Evolutionary conservation across 345 rosid genomes (phyloP).

Genomic region (Citrus sp.): DNA sequence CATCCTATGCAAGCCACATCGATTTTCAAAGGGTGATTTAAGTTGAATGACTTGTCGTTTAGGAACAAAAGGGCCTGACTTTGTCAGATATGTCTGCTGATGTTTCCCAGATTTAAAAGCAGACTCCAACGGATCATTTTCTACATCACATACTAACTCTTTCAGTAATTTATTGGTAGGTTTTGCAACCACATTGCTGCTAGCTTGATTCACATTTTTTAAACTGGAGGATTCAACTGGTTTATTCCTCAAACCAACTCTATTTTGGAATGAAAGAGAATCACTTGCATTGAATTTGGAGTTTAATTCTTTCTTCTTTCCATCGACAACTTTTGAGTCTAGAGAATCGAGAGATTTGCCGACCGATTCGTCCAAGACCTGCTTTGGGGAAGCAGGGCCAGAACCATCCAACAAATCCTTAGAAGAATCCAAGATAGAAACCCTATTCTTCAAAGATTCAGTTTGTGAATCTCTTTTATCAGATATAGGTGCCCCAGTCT

Average conservation of each 20-base stretch:
- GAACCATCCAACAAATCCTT: constrained; percentile 28
- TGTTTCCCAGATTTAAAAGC: constrained; percentile 43
- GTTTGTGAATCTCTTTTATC: constrained; percentile 32
- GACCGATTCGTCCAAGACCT: constrained; percentile 27
- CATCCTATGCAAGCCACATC: constrained; percentile 47
- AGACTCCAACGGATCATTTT: constrained; percentile 50
- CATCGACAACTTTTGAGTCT: constrained; percentile 30
- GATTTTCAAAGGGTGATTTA: constrained; percentile 56
- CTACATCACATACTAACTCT: constrained; percentile 40
- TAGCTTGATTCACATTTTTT: constrained; percentile 28
- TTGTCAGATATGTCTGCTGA: constrained; percentile 36
- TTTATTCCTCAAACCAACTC: constrained; percentile 29
- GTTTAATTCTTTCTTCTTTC: constrained; percentile 37
- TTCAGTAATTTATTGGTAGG: constrained; percentile 41
- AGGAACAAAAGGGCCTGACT: constrained; percentile 51
- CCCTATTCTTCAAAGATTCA: constrained; percentile 30
- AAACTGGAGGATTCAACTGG: constrained; percentile 27
- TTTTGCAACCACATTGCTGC: constrained; percentile 29
- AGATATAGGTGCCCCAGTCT: constrained; percentile 27
- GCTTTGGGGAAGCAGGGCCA: constrained; percentile 32
- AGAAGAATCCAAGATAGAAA: constrained; percentile 27
- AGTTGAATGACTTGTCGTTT: constrained; percentile 95
- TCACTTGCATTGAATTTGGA: constrained; percentile 27
- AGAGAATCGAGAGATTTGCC: constrained; percentile 18
- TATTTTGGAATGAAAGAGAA: constrained; percentile 25